A percentile compares a stretch with the other conserved stretches of the same genome.
phyloP scores from a whole-genome alignment of 345 rosid genomes.

The Gossypium ekmanianum region DNA sequence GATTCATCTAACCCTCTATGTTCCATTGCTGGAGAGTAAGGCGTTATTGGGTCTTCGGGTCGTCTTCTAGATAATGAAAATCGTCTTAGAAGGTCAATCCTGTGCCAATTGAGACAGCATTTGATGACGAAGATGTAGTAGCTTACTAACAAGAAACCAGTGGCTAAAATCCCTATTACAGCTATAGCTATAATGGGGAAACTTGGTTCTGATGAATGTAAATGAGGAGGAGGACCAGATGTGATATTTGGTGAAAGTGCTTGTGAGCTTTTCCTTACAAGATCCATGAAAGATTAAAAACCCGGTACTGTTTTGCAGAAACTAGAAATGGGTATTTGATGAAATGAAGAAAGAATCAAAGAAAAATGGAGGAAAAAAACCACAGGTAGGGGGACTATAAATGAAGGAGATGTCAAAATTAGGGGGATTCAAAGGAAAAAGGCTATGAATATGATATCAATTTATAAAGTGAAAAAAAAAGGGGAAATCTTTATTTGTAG shows the following conservation, averaged over 20 bases:
- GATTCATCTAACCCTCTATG: conserved; percentile 75
- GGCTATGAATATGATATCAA: background rate
- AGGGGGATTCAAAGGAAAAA: conserved; percentile 1
- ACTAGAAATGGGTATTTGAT: background rate
- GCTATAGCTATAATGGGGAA: conserved; percentile 80
- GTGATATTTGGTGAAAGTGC: conserved; percentile 31
- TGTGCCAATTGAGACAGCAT: conserved; percentile 86
- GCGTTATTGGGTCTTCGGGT: conserved; percentile 46
- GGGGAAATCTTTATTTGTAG: background rate
- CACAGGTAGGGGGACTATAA: conserved; percentile 20
- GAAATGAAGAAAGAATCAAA: conserved; percentile 11
- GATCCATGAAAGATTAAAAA: conserved; percentile 39
- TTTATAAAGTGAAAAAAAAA: conserved; percentile 13
- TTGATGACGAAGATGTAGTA: conserved; percentile 81
- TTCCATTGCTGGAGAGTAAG: conserved; percentile 40
- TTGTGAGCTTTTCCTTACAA: conserved; percentile 26
- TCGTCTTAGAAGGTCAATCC: conserved; percentile 52
- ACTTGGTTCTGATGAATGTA: conserved; percentile 40
- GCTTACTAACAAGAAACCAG: conserved; percentile 76
- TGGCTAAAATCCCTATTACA: conserved; percentile 75
- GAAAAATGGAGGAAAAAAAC: conserved; percentile 20
- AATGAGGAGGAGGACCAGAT: conserved; percentile 19
- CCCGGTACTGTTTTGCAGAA: background rate
- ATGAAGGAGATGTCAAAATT: conserved; percentile 9
- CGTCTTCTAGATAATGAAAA: conserved; percentile 55